These are phyloP conservation scores for Paracamarosporium sp. DNA, from an alignment of 2,329 filamentous ascomycete species.

Conservation along the genomic window DNA sequence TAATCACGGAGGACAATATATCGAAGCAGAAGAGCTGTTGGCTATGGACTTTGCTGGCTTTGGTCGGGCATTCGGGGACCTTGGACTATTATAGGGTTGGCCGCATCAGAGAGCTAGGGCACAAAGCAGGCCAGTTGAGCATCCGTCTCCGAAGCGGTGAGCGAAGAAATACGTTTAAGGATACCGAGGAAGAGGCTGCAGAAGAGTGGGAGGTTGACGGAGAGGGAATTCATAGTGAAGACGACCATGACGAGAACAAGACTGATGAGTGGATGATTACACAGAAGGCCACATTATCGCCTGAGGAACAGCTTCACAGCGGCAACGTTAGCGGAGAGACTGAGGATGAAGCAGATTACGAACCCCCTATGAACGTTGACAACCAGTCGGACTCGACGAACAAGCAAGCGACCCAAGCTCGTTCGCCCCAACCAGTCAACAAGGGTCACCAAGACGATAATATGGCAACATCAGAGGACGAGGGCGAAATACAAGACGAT, in stretches of 20 bases:
- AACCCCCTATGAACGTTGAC: neutral
- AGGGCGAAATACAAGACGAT: constrained; percentile 15
- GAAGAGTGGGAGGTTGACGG: constrained; percentile 5
- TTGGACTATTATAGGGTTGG: constrained; percentile 78
- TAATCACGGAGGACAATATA: constrained; percentile 65
- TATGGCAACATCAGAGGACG: constrained; percentile 31
- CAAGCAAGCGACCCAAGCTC: neutral
- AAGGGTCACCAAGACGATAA: constrained; percentile 18
- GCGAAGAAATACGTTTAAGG: neutral
- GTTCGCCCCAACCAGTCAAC: neutral
- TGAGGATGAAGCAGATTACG: neutral
- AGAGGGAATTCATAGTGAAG: constrained; percentile 8
- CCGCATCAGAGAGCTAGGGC: constrained; percentile 78
- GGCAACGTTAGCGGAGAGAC: neutral
- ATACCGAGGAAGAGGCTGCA: constrained; percentile 4
- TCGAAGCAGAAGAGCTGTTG: constrained; percentile 76
- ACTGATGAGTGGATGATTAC: neutral
- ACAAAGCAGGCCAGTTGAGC: constrained; percentile 71
- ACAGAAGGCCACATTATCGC: neutral
- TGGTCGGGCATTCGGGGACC: constrained; percentile 75
- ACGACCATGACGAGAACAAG: neutral
- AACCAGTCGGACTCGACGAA: constrained; percentile 2
- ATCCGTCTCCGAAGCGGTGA: constrained; percentile 32
- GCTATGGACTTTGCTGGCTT: constrained; percentile 83
- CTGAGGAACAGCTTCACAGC: neutral